Percentiles rank a stretch among this genome's conserved stretches.
phyloP scores from a whole-genome alignment of 257 asterid species.

The Vinca minor region DNA sequence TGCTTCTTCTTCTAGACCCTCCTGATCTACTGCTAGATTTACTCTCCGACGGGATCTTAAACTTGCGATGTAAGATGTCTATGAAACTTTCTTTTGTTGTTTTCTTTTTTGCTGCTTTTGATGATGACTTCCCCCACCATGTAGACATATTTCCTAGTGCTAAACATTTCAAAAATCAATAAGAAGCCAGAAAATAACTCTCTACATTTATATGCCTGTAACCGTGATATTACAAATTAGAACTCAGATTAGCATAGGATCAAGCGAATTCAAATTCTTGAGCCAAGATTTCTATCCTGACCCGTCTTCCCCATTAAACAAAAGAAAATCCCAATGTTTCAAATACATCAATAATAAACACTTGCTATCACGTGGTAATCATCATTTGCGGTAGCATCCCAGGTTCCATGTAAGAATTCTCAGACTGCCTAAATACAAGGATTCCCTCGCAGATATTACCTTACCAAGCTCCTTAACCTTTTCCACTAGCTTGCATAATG shows the following conservation, averaged over 20 bases:
- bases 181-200: constrained; percentile 4
- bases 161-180: constrained; percentile 18
- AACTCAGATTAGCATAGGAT: neutral
- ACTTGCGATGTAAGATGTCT: constrained; percentile 72
- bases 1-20: constrained; percentile 61
- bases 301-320: neutral
- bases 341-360: neutral
- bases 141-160: constrained; percentile 76
- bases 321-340: neutral
- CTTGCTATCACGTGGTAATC: neutral
- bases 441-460: neutral
- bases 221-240: neutral
- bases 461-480: neutral
- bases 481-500: neutral
- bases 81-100: constrained; percentile 68
- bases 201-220: neutral
- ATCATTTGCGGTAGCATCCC: neutral
- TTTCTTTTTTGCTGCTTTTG: constrained; percentile 80
- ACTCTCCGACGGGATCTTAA: constrained; percentile 60
- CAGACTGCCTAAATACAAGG: neutral
- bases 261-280: neutral
- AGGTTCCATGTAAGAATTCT: neutral
- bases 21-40: constrained; percentile 65
- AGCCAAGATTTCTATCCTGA: neutral
- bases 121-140: constrained; percentile 91